phyloP scores from a whole-genome alignment of 2,329 filamentous ascomycete species.

The Raffaelea arxii region DNA sequence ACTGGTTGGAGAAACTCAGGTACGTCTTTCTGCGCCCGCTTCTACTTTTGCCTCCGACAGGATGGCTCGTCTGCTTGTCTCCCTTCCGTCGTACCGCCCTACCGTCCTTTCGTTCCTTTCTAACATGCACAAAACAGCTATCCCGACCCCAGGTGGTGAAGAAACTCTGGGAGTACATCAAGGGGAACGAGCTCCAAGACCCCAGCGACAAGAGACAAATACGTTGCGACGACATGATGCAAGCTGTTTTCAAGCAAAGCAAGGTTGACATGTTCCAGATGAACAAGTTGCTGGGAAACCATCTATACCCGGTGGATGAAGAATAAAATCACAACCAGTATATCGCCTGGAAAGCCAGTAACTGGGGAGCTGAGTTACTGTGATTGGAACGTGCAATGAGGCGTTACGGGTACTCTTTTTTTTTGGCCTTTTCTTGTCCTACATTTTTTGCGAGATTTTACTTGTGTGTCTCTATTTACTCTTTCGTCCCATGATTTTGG shows the following conservation, averaged over 20 bases:
- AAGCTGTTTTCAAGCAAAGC: conserved; percentile 82
- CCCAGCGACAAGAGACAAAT: conserved; percentile 89
- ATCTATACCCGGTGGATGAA: conserved; percentile 80
- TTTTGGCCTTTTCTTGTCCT: neutral
- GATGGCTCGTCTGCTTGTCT: too few species aligned
- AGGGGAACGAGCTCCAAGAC: conserved; percentile 78
- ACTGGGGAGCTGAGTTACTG: neutral
- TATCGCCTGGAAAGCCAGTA: too few species aligned
- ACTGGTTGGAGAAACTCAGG: conserved; percentile 59
- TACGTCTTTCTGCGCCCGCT: conserved; percentile 30
- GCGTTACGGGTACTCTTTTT: neutral
- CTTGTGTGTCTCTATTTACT: neutral
- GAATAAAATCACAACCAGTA: conserved; percentile 21
- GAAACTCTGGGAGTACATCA: conserved; percentile 93
- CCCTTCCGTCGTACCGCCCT: too few species aligned
- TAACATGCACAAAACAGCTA: conserved; percentile 47
- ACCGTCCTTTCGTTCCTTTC: neutral
- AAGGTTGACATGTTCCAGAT: conserved; percentile 98
- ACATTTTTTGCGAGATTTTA: neutral
- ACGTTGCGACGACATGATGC: conserved; percentile 81
- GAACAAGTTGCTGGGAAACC: conserved; percentile 90
- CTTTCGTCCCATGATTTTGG: neutral
- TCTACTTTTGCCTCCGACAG: too few species aligned
- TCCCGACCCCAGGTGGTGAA: conserved; percentile 94
- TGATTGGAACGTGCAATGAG: neutral